Evolutionary conservation across 73 alveolate species (phyloP), one percentile per base, ranked within the genome.

Genomic region (Loxodes magnus): DNA sequence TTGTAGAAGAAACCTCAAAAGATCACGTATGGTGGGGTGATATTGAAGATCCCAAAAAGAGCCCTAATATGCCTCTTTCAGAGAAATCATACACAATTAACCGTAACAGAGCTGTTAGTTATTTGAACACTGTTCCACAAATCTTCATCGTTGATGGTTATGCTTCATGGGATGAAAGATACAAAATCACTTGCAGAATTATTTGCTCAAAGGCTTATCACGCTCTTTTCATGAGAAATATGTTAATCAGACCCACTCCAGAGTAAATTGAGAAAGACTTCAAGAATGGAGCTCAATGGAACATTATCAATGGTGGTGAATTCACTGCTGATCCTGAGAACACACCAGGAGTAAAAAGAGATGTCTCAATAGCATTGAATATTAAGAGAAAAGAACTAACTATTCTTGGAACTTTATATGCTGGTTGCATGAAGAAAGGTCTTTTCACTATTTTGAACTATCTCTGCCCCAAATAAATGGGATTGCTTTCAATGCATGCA

Each of bases 381-480:
- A 53, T 85, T 50, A 82, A 64, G 25, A 72, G 67, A 26, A 50
- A 70, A 26, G 91, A 84, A 66, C 63, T 88, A 60, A 88, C 69
- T 33, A 87, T 90, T 46, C 82, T 90, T 9, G 98, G 98, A 14
- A 68, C 93, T 16, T 86, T 86, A 79, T 90, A 90, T 54, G 98
- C 98, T 1, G 96, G 98, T 0, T 96, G 87, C 63, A 90, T 90
- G 98, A 90, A 90, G 74, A 90, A 90, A 73, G 96, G 96, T 28
- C 73, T 80, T 56, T 76, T 82, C 74, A 83, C 86, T 34, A 82
- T 89, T 71, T 77, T 78, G 88, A 90, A 81, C 70, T 87, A 87
- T 75, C 67, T 69, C 67, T 71, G 77, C 83, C 98, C 98, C 14
- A 23, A 30, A 43, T 51, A 51, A 51, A 43, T 54, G 53, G 95